Conservation (phyloP, 2,329 filamentous ascomycete genomes). For the Aspergillus sojae region DNA sequence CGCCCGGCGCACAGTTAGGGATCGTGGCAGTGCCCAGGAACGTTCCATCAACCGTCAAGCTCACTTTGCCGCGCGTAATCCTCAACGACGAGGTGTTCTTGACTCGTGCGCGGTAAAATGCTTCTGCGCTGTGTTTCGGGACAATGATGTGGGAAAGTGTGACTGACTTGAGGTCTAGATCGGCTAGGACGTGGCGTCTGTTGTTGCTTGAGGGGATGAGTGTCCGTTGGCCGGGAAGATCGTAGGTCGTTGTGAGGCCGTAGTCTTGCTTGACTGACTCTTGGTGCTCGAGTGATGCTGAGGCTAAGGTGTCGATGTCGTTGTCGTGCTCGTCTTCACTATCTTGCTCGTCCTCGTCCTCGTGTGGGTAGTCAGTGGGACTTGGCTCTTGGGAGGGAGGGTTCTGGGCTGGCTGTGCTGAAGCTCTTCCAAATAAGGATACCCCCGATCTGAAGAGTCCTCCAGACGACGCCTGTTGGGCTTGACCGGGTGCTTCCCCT, state of each 20-base stretch:
- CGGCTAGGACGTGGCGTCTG: conserved; percentile 43
- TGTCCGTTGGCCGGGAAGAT: conserved; percentile 42
- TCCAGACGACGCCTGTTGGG: conserved; percentile 1
- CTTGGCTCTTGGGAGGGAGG: background rate
- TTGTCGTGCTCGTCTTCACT: conserved; percentile 14
- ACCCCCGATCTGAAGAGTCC: background rate
- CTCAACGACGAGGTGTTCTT: conserved; percentile 39
- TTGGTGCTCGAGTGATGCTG: conserved; percentile 25
- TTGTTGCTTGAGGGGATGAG: conserved; percentile 36
- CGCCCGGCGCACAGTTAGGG: conserved; percentile 29
- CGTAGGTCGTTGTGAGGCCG: conserved; percentile 46
- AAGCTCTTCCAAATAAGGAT: background rate
- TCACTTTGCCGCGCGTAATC: conserved; percentile 30
- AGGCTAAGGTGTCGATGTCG: conserved; percentile 5
- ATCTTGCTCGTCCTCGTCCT: conserved; percentile 13
- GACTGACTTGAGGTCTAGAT: conserved; percentile 38
- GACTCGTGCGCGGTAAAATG: conserved; percentile 45
- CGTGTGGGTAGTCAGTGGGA: background rate
- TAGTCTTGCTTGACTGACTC: conserved; percentile 43
- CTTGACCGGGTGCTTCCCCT: background rate
- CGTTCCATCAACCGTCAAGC: conserved; percentile 31
- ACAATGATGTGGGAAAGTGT: conserved; percentile 41
- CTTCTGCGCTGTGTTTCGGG: conserved; percentile 42
- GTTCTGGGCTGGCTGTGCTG: background rate
- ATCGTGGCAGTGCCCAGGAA: conserved; percentile 32